These are phyloP conservation scores for Populus hybrid DNA, from an alignment of 441 rosid species.

Conservation along the genomic window DNA sequence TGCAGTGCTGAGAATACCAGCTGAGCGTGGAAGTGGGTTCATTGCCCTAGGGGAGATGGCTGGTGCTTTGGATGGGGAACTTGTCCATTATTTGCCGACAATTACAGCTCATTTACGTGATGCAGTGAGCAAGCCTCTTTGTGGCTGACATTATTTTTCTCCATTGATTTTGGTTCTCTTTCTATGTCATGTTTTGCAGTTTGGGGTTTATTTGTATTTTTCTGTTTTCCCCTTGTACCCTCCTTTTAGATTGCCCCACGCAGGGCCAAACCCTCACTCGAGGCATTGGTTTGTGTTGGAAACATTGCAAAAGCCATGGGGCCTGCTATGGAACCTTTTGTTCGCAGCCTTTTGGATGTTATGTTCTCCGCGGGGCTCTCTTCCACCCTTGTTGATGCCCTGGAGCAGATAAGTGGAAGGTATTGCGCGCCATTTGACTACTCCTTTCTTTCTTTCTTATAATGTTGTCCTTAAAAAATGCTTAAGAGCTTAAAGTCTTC, in stretches of 20 bases:
- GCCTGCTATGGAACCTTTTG: conserved; percentile 77
- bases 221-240: conserved; percentile 10
- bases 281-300: conserved; percentile 99
- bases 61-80: conserved; percentile 99
- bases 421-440: conserved; percentile 20
- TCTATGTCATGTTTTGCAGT: conserved; percentile 17
- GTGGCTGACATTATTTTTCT: conserved; percentile 14
- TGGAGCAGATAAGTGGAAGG: conserved; percentile 88
- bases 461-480: conserved; percentile 14
- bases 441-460: conserved; percentile 1
- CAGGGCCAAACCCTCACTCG: conserved; percentile 92
- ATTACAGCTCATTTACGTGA: conserved; percentile 92
- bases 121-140: conserved; percentile 62
- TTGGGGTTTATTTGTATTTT: conserved; percentile 10
- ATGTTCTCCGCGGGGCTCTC: conserved; percentile 95
- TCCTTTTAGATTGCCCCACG: conserved; percentile 92
- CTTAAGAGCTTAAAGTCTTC: conserved; percentile 5
- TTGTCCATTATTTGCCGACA: conserved; percentile 93
- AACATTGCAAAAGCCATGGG: conserved; percentile 99
- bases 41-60: conserved; percentile 99
- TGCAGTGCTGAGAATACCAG: conserved; percentile 79
- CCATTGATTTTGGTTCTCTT: conserved; percentile 17
- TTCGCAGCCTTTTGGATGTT: conserved; percentile 79
- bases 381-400: conserved; percentile 79
- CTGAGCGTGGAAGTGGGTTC: conserved; percentile 99